Percentiles rank a stretch among this genome's conserved stretches.
Evolutionary conservation across 2,329 filamentous ascomycete species (phyloP).

Genomic region (Aschersonia sp.): DNA sequence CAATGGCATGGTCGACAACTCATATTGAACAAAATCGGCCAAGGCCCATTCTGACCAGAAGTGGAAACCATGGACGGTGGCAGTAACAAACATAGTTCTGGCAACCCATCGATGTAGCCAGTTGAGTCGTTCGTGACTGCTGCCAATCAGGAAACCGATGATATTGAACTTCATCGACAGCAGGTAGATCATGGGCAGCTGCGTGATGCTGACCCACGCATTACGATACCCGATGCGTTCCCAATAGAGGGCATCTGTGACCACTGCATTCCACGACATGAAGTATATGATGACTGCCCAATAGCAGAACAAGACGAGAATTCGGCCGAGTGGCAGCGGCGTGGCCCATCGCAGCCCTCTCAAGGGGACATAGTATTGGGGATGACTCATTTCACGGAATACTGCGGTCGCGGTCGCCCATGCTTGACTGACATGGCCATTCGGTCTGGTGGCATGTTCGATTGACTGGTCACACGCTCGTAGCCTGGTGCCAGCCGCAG

Average conservation of each 20-base stretch:
- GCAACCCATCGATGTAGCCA: conserved; percentile 64
- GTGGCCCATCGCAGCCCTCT: conserved; percentile 38
- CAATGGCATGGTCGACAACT: conserved; percentile 47
- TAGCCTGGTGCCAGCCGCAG: conserved; percentile 22
- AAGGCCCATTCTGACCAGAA: conserved; percentile 51
- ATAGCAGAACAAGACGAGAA: conserved; percentile 38
- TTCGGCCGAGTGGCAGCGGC: conserved; percentile 42
- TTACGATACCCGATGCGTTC: conserved; percentile 55
- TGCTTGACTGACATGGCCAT: conserved; percentile 26
- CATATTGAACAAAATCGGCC: conserved; percentile 41
- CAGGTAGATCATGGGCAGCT: conserved; percentile 50
- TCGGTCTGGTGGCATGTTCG: conserved; percentile 36
- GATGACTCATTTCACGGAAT: conserved; percentile 39
- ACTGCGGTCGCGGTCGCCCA: conserved; percentile 48
- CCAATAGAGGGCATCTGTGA: conserved; percentile 40
- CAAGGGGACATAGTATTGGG: conserved; percentile 34
- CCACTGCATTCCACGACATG: conserved; percentile 33
- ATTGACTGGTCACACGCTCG: conserved; percentile 26
- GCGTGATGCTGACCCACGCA: conserved; percentile 50
- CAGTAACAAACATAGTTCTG: conserved; percentile 53
- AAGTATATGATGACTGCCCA: conserved; percentile 45
- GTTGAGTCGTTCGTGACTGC: conserved; percentile 55
- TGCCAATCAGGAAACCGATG: conserved; percentile 45
- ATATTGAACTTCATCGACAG: conserved; percentile 44
- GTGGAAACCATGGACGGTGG: conserved; percentile 55